These are phyloP conservation scores for Cytospora leucostoma DNA, from an alignment of 2,329 filamentous ascomycete genomes.

Conservation along the genomic window DNA sequence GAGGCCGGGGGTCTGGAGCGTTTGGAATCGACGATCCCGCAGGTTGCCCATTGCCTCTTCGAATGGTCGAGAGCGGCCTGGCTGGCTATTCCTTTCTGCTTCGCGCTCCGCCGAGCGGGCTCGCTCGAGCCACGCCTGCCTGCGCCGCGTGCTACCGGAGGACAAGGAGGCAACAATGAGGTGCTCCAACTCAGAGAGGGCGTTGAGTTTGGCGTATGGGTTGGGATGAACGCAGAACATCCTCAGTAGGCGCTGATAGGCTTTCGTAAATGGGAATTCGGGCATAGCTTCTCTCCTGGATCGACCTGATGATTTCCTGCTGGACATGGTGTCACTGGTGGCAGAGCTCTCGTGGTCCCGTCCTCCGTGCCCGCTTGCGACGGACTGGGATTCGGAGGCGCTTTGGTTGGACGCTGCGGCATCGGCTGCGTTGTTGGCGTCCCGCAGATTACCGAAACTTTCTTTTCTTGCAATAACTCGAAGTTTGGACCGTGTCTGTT, in stretches of 20 bases:
- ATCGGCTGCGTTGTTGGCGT: constrained; percentile 46
- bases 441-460: constrained; percentile 66
- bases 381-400: constrained; percentile 31
- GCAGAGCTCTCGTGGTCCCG: constrained; percentile 44
- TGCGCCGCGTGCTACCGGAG: constrained; percentile 48
- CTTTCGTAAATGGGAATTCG: constrained; percentile 78
- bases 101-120: constrained; percentile 33
- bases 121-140: constrained; percentile 38
- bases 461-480: constrained; percentile 64
- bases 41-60: constrained; percentile 71
- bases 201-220: constrained; percentile 81
- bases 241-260: constrained; percentile 76
- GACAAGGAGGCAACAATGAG: constrained; percentile 77
- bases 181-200: constrained; percentile 78
- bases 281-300: constrained; percentile 39
- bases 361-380: background rate
- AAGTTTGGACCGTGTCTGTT: constrained; percentile 51
- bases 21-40: constrained; percentile 66
- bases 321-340: constrained; percentile 43
- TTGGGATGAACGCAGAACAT: constrained; percentile 90
- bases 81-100: constrained; percentile 27
- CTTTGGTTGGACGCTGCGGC: constrained; percentile 40
- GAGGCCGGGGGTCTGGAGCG: constrained; percentile 43
- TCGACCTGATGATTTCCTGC: constrained; percentile 32
- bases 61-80: constrained; percentile 48